phyloP scores from a whole-genome alignment of 2,329 filamentous ascomycete genomes.

The Epichloe scottii region DNA sequence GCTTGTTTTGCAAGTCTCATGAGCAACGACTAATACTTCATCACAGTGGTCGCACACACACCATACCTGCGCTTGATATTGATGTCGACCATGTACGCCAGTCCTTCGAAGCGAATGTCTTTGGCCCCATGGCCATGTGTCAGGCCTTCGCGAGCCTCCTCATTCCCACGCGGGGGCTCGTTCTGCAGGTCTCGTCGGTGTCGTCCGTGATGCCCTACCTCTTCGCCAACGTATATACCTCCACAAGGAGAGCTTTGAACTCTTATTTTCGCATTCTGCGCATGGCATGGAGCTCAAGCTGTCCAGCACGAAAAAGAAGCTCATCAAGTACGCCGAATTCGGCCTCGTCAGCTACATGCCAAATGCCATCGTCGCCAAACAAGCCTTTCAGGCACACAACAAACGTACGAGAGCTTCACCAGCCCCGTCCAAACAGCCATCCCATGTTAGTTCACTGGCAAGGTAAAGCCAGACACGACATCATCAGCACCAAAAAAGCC shows the following conservation, averaged over 20 bases:
- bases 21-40: neutral
- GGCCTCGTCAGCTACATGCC: no score
- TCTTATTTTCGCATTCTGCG: conserved; percentile 41
- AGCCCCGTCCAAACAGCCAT: no score
- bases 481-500: no score
- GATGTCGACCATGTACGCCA: conserved; percentile 38
- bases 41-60: conserved; percentile 36
- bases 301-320: conserved; percentile 19
- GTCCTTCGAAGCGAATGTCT: conserved; percentile 45
- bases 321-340: no score
- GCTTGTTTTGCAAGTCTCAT: neutral
- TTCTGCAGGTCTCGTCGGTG: conserved; percentile 43
- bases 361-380: no score
- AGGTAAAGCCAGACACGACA: no score
- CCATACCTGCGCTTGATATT: conserved; percentile 38
- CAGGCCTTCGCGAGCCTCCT: conserved; percentile 37
- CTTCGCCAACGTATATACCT: conserved; percentile 41
- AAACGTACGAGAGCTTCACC: no score
- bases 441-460: no score
- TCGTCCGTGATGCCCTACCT: conserved; percentile 38
- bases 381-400: no score
- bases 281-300: conserved; percentile 39
- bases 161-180: conserved; percentile 35
- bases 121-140: conserved; percentile 43
- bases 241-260: conserved; percentile 42